Conservation (phyloP, 208 protist species). For the Phytomonas sp. region DNA sequence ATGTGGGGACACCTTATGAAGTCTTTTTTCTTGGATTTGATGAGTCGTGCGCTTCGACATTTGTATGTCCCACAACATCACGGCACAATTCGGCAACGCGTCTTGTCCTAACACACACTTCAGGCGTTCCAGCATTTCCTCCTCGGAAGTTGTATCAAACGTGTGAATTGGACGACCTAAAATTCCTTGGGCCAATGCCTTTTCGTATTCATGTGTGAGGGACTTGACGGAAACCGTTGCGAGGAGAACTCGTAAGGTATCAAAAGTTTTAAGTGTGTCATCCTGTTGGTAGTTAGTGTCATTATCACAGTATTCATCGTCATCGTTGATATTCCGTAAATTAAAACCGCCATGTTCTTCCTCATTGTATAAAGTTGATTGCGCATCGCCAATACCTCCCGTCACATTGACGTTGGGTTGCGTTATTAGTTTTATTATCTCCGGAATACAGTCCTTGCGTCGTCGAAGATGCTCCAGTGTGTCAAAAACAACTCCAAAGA, state of each 20-base stretch:
- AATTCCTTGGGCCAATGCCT: conserved; percentile 56
- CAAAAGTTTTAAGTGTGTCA: conserved; percentile 29
- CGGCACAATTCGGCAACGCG: conserved; percentile 50
- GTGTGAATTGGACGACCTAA: conserved; percentile 62
- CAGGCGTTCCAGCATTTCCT: conserved; percentile 83
- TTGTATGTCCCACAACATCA: conserved; percentile 82
- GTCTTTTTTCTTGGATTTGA: conserved; percentile 36
- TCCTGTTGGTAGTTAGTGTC: conserved; percentile 10
- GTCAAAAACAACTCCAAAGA: conserved; percentile 64
- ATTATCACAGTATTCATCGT: conserved; percentile 6
- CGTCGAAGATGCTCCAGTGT: conserved; percentile 72
- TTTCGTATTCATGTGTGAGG: conserved; percentile 69
- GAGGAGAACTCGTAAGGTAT: conserved; percentile 74
- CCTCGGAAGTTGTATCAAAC: conserved; percentile 73
- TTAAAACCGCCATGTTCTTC: neutral
- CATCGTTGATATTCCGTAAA: conserved; percentile 3
- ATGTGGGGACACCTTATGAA: neutral
- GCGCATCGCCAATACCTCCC: conserved; percentile 6
- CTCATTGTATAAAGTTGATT: neutral
- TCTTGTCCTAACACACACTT: conserved; percentile 79
- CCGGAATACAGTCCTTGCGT: conserved; percentile 68
- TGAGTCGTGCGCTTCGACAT: conserved; percentile 63
- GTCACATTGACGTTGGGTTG: conserved; percentile 40
- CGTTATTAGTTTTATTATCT: conserved; percentile 73
- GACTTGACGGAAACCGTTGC: conserved; percentile 52